Base-by-base conservation (phyloP, 2,329 filamentous ascomycete genomes). In the Penicillium sp. region DNA sequence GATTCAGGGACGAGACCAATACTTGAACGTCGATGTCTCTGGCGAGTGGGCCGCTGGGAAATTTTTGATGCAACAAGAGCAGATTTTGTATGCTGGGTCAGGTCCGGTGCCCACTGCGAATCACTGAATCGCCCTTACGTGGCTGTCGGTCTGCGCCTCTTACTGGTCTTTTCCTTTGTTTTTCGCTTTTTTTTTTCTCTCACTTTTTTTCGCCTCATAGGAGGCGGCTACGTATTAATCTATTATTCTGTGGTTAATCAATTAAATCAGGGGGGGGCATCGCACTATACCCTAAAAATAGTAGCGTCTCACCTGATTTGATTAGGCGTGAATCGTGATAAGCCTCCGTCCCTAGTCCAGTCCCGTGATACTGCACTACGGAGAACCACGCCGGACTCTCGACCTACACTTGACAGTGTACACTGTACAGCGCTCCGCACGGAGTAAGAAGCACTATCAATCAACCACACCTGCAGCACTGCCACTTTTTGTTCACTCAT, bases 231-330 rank as follows among this genome's bases (percentile, higher is more conserved):
- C n/a, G n/a, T n/a, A n/a, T n/a, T n/a, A n/a, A n/a, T n/a, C n/a
- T n/a, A n/a, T n/a, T n/a, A n/a, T n/a, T n/a, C n/a, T n/a, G 16
- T 40, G 35, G 35, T 18, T 5, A n/a, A 18, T 40, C n/a, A n/a
- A n/a, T n/a, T n/a, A n/a, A 28, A n/a, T 52, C 49, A 52, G 49
- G 49, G 48, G 48, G 18, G 26, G 24, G 20, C 54, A 5, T 30
- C 30, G 8, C 3, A 14, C 20, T 57, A 60, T 38, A 55, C 57
- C 23, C 57, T 42, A 55, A 45, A 24, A 49, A 52, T 47, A 63
- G 62, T 52, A 59, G 52, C 58, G 45, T 47, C 49, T 48, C 55
- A 43, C 47, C 47, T 50, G 47, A 38, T 50, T 18, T 20, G 35
- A 33, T 5, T 20, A 14, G 20, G 47, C 49, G 8, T 28, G 26